phyloP scores from a whole-genome alignment of 176 grass and related monocot genomes.

The Oryza brachyantha region DNA sequence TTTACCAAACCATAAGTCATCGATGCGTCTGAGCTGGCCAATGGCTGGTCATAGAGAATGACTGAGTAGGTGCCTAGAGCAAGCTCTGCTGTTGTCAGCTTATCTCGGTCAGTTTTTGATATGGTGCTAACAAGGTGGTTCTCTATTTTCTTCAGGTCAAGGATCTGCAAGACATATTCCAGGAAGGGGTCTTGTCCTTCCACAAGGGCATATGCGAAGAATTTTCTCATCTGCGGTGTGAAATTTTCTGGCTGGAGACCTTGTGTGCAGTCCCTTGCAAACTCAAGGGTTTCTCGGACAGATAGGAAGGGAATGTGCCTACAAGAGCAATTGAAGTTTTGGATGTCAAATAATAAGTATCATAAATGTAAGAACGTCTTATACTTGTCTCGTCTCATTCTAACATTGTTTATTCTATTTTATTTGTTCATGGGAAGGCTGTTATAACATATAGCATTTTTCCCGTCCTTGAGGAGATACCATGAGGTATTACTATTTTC shows the following conservation, averaged over 20 bases:
- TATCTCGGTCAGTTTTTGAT: conserved; percentile 22
- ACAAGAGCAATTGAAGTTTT: not conserved
- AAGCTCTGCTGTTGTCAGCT: conserved; percentile 31
- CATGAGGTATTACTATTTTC: no score
- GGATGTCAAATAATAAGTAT: no score
- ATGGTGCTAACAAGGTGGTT: conserved; percentile 16
- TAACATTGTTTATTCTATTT: no score
- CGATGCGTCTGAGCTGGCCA: conserved; percentile 17
- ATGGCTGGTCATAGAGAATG: conserved; percentile 30
- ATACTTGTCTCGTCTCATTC: no score
- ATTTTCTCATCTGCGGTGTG: conserved; percentile 33
- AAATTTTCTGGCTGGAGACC: conserved; percentile 31
- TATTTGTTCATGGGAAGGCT: no score
- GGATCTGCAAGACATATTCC: conserved; percentile 33
- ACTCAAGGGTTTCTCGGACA: conserved; percentile 29
- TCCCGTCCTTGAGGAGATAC: no score
- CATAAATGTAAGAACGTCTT: no score
- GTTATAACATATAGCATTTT: no score
- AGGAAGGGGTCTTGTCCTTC: conserved; percentile 41
- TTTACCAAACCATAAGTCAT: conserved; percentile 28
- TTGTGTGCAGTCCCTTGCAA: conserved; percentile 36
- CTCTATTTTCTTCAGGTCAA: conserved; percentile 39
- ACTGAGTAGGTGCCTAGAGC: conserved; percentile 29
- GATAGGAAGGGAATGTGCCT: conserved; percentile 38
- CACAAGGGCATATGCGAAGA: conserved; percentile 31